Evolutionary conservation across 163 green algal genomes (phyloP).

Genomic region (Scenedesmus sp.): DNA sequence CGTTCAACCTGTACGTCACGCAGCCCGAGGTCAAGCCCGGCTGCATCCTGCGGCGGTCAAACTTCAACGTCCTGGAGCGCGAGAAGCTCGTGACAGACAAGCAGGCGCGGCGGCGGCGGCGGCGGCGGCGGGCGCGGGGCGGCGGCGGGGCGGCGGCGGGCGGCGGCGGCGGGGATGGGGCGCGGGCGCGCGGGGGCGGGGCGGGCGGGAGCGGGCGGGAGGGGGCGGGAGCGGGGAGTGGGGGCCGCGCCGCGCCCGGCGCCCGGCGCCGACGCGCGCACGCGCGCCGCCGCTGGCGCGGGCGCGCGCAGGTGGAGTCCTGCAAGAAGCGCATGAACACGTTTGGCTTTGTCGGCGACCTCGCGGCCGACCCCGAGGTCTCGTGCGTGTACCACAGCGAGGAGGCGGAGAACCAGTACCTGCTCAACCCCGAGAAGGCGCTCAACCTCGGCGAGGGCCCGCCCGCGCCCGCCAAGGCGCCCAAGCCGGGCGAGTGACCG

Average conservation of each 20-base stretch:
- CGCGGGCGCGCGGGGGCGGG: too few species aligned
- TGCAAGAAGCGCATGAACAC: conserved; percentile 99
- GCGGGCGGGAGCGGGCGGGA: too few species aligned
- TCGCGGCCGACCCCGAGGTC: conserved; percentile 80
- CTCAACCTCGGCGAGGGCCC: conserved; percentile 25
- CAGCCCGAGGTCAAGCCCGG: conserved; percentile 98
- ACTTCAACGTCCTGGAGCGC: conserved; percentile 92
- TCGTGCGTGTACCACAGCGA: conserved; percentile 98
- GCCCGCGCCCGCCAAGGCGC: too few species aligned
- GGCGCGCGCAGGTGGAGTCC: conserved; percentile 64
- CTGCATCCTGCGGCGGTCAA: conserved; percentile 93
- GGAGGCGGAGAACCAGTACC: conserved; percentile 94
- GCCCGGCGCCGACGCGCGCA: too few species aligned
- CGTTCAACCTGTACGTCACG: conserved; percentile 73
- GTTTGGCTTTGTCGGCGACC: conserved; percentile 96
- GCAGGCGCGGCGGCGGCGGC: conserved; percentile 57
- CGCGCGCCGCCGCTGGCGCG: neutral
- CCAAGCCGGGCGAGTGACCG: too few species aligned
- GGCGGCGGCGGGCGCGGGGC: neutral
- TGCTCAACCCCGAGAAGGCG: conserved; percentile 41
- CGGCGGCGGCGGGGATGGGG: too few species aligned
- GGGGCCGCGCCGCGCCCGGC: too few species aligned
- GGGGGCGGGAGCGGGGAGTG: too few species aligned
- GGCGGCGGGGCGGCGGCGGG: too few species aligned
- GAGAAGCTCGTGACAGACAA: conserved; percentile 81